These are phyloP conservation scores for Bauhinia variegata DNA, from an alignment of 306 rosid genomes.

Conservation along the genomic window DNA sequence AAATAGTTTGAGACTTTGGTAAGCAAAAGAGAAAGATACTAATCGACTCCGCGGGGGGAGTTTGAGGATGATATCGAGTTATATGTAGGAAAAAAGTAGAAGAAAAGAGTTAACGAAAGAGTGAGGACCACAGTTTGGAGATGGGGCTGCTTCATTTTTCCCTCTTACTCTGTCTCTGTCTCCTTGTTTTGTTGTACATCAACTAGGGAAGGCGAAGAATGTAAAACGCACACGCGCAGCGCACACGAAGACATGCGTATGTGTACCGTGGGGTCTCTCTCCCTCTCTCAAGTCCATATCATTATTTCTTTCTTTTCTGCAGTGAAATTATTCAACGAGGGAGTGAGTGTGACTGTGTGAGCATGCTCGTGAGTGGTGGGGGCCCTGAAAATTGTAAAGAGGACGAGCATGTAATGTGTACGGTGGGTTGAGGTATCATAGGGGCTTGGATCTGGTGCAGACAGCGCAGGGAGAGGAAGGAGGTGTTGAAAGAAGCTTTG, in stretches of 20 bases:
- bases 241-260: no score
- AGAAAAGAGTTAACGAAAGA: slow-evolving; percentile 3
- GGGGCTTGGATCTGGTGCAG: no score
- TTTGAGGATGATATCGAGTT: slow-evolving; percentile 19
- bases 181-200: slow-evolving; percentile 25
- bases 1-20: not conserved
- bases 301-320: no score
- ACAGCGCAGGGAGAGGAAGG: not conserved
- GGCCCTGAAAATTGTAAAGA: not conserved
- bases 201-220: not conserved
- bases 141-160: slow-evolving; percentile 31
- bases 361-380: slow-evolving; percentile 51
- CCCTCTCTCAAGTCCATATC: no score
- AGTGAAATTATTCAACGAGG: not conserved
- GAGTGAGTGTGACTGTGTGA: not conserved
- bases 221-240: not conserved
- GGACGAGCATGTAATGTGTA: not conserved
- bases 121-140: slow-evolving; percentile 53
- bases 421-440: not conserved
- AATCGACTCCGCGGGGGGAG: slow-evolving; percentile 17
- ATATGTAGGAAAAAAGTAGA: slow-evolving; percentile 1
- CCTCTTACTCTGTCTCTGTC: not conserved
- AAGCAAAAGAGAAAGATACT: slow-evolving; percentile 18
- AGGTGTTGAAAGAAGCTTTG: not conserved
- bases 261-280: no score